Base-by-base conservation (phyloP, 2,329 filamentous ascomycete species). In the Aspergillus novoparasiticus region DNA sequence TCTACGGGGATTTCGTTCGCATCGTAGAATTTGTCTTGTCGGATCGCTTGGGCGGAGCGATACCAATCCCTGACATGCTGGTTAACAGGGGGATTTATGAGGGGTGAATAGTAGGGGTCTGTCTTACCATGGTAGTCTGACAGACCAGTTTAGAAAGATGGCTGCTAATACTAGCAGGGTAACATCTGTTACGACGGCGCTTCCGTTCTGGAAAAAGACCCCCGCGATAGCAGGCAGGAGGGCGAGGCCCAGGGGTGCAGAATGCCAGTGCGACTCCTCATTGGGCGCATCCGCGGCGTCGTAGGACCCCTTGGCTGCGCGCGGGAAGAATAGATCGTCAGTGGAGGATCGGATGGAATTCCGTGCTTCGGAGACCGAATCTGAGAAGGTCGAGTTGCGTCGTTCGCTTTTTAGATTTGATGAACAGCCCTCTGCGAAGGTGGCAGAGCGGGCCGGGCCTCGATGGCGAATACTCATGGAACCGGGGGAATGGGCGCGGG, bases 111-210 rank as follows among this genome's bases (percentile, higher is more conserved):
- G 60, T 12, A 59, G n/a, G 58, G 21, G 58, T 9, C n/a, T 36
- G 50, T 69, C 85, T 75, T 81, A 94, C 94, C 94, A 98, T 70
- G 94, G 94, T 68, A 95, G 83, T 61, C 92, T 90, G 50, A 97
- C 90, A 56, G 92, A 94, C 92, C 93, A 97, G 75, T 97, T 94
- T 65, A 98, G 82, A 72, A 97, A 96, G 51, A 97, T 85, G 5
- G 90, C 92, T 2, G 92, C 91, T 65, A 98, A 78, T 3, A 86
- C 88, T 36, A 98, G 80, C 39, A 98, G 82, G 70, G 95, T 90
- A 32, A 96, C 79, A 77, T 98, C 94, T 0, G 93, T 97, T 60
- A 94, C 87, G 65, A 97, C 85, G 0, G 90, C 87, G 69, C 89
- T 90, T 14, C 94, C 94, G 79, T 96, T 91, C 64, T 91, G 86